Base-by-base conservation (phyloP, 495 filamentous ascomycete species). In the Xanthoparmelia taractica region DNA sequence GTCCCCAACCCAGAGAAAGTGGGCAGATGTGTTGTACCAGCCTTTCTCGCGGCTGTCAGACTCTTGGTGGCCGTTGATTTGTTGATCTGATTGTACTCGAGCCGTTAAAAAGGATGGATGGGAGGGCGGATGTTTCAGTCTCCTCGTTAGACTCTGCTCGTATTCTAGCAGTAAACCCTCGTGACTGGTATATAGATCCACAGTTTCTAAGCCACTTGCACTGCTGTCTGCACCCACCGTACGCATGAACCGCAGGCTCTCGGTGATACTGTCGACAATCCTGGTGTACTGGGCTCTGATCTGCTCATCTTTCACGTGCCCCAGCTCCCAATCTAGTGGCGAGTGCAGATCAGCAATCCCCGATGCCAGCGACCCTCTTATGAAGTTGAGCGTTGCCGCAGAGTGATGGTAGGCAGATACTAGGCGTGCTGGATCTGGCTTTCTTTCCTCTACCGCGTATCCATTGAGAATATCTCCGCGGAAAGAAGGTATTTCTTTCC, bases 1-100 rank as follows among this genome's bases (percentile, higher is more conserved):
- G 74, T 98, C 94, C 34, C 94, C 94, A 70, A 98, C 93, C 94
- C 94, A 98, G 69, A 98, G 80, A 77, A 98, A 97, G 74, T 97
- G 95, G 0, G 90, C 88, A n/a, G 89, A 94, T 1, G 94, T 97
- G 72, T 94, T 84, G 75, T 88, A 96, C 78, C 85, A 92, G 63
- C 79, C 77, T 69, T 79, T 82, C 27, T 27, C 58, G 33, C 66
- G 54, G 57, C 52, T 20, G 11, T 36, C 55, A 38, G 20, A 48
- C 56, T 27, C 15, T 41, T 59, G 33, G 60, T 54, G 36, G 63
- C 63, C 23, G 27, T 68, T 68, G 62, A 70, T 17, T 33, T 41
- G 43, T 27, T 67, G 13, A 60, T 58, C 34, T 48, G 64, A 64
- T 59, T 67, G 60, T 38, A 52, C 18, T n/a, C 55, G 40, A 29